phyloP scores from a whole-genome alignment of 164 flowering plant species.

The Vitis rotundifolia region DNA sequence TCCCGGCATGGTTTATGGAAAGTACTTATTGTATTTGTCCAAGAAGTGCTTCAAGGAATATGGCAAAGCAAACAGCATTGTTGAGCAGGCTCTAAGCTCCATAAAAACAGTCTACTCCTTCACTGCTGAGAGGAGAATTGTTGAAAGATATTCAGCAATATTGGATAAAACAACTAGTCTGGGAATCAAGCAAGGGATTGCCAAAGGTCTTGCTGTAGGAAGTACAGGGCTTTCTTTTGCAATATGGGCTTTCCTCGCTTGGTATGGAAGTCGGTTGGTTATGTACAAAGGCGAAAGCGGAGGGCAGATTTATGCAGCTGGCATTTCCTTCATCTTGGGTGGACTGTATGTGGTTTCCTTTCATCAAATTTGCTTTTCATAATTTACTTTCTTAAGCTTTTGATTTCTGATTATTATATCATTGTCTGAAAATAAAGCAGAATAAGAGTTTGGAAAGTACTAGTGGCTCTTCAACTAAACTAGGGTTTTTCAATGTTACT shows the following conservation, averaged over 20 bases:
- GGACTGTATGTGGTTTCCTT: slow-evolving; percentile 64
- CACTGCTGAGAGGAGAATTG: slow-evolving; percentile 65
- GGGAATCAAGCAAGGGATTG: slow-evolving; percentile 82
- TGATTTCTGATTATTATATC: not conserved
- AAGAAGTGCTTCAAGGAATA: slow-evolving; percentile 57
- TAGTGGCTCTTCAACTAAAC: too few species aligned
- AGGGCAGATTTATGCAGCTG: slow-evolving; percentile 81
- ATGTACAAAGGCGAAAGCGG: slow-evolving; percentile 88
- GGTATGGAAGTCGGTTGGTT: slow-evolving; percentile 84
- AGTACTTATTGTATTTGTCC: slow-evolving; percentile 63
- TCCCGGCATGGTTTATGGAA: slow-evolving; percentile 82
- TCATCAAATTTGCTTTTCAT: not conserved
- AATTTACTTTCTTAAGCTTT: not conserved
- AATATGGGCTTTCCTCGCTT: slow-evolving; percentile 87
- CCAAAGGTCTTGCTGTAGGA: slow-evolving; percentile 92
- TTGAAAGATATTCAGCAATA: slow-evolving; percentile 50
- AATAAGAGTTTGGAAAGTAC: too few species aligned
- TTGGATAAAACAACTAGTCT: slow-evolving; percentile 54
- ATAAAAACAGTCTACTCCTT: slow-evolving; percentile 77
- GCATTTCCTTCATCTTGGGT: slow-evolving; percentile 67
- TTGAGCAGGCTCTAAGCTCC: slow-evolving; percentile 82
- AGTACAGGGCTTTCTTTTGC: slow-evolving; percentile 80
- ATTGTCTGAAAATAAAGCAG: too few species aligned
- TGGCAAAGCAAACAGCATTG: slow-evolving; percentile 66
- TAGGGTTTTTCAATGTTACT: too few species aligned